phyloP scores from a whole-genome alignment of 2,329 filamentous ascomycete genomes.

The Gnomoniopsis smithogilvyi region DNA sequence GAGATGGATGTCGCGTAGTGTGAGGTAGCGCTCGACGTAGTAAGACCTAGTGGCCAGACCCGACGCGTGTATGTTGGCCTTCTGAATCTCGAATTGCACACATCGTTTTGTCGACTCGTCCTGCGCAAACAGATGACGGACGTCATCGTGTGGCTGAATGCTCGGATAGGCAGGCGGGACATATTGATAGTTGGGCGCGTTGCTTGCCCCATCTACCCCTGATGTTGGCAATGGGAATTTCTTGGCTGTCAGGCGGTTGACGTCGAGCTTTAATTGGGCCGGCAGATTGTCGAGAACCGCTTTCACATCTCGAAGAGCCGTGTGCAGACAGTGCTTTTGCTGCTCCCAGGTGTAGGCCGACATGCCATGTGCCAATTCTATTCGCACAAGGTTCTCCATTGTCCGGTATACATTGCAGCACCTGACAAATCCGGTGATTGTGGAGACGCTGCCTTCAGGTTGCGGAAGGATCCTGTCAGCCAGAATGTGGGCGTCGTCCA shows the following conservation, averaged over 20 bases:
- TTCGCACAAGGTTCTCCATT: slow-evolving; percentile 74
- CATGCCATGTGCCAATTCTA: slow-evolving; percentile 79
- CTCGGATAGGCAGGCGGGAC: slow-evolving; percentile 48
- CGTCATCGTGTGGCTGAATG: slow-evolving; percentile 44
- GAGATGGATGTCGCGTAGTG: slow-evolving; percentile 65
- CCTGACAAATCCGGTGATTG: slow-evolving; percentile 76
- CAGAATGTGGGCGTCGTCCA: slow-evolving; percentile 81
- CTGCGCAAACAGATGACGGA: slow-evolving; percentile 46
- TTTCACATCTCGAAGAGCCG: slow-evolving; percentile 69
- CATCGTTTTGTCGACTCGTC: slow-evolving; percentile 50
- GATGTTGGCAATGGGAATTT: slow-evolving; percentile 28
- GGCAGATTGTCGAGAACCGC: slow-evolving; percentile 65
- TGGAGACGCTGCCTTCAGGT: slow-evolving; percentile 63
- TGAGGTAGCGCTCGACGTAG: slow-evolving; percentile 83
- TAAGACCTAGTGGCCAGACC: slow-evolving; percentile 79
- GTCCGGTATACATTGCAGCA: slow-evolving; percentile 76
- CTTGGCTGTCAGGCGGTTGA: slow-evolving; percentile 44
- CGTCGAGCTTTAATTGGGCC: slow-evolving; percentile 50
- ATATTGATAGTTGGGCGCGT: slow-evolving; percentile 48
- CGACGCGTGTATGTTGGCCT: slow-evolving; percentile 83
- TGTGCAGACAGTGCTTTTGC: slow-evolving; percentile 70
- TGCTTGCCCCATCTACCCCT: slow-evolving; percentile 32
- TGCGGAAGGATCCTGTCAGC: slow-evolving; percentile 68
- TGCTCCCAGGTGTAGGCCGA: slow-evolving; percentile 73
- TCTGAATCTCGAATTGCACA: slow-evolving; percentile 84